Evolutionary conservation across 2,329 filamentous ascomycete species (phyloP), one percentile per base, ranked within the genome.

Genomic region (Trichoderma sp.): DNA sequence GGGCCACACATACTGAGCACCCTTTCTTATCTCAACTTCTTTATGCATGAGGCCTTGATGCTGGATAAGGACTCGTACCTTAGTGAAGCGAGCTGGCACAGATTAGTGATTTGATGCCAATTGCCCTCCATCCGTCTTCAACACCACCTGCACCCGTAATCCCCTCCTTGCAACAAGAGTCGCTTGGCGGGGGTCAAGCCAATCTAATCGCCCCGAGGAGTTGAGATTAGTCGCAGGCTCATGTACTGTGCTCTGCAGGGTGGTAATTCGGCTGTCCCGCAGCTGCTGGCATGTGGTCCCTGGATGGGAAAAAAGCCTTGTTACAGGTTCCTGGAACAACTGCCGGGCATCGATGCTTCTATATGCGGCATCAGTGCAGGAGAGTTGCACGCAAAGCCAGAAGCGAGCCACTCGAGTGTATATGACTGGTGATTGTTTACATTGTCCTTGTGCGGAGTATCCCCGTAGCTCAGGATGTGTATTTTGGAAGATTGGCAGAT

Each of bases 281-380:
- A 34, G 28, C 34, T 53, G 64, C 56, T 69, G 56, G 53, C 28
- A 61, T 69, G 66, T 69, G 57, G 66, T 21, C 57, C 56, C 57
- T 51, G 2, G 66, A 32, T 34, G 66, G 34, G 57, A n/a, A 51
- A 36, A 34, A 60, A 28, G 66, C 34, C 39, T 43, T 69, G 32
- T 61, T 53, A 14, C 36, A 51, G 66, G 57, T 69, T 69, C 66
- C 66, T 62, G 66, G 39, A 21, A 43, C 34, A 62, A 51, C n/a
- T 61, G 26, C 67, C 67, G 57, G 67, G 67, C 67, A 62, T 30
- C 67, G 32, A 62, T 60, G 67, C 67, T 57, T 70, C 32, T 70
- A 70, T 36, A 70, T 70, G 24, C 57, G 67, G 67, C 67, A 70
- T 70, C 67, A 70, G 28, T 61, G 67, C 67, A 62, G 67, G 21